Evolutionary conservation across 2,329 filamentous ascomycete genomes (phyloP).

Genomic region (Blastomyces gilchristii): DNA sequence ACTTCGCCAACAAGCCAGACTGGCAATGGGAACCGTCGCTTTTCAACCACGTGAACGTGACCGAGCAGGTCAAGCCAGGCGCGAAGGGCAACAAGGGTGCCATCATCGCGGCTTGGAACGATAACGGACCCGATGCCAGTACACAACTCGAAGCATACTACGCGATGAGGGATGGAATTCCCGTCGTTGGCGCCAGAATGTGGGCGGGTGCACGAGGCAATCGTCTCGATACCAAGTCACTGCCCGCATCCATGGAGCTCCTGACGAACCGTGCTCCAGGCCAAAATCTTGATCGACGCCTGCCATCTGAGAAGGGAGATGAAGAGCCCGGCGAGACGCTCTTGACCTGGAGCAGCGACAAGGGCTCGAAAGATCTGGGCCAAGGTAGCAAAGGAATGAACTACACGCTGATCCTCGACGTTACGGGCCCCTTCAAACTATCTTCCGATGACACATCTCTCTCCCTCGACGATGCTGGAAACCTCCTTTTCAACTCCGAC

Average conservation of each 20-base stretch:
- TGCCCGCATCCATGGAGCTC: slow-evolving; percentile 32
- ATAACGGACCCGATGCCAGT: slow-evolving; percentile 44
- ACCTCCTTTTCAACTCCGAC: slow-evolving; percentile 37
- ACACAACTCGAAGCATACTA: slow-evolving; percentile 46
- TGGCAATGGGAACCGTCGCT: slow-evolving; percentile 42
- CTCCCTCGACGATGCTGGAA: slow-evolving; percentile 26
- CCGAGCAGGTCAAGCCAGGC: slow-evolving; percentile 37
- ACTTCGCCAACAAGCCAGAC: slow-evolving; percentile 38
- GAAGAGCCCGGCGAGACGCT: slow-evolving; percentile 24
- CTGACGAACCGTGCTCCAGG: slow-evolving; percentile 37
- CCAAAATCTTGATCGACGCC: slow-evolving; percentile 41
- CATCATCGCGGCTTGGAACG: slow-evolving; percentile 46
- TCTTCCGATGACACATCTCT: slow-evolving; percentile 37
- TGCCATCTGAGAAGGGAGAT: slow-evolving; percentile 28
- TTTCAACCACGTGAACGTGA: slow-evolving; percentile 41
- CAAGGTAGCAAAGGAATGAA: slow-evolving; percentile 46
- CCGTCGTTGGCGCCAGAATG: slow-evolving; percentile 44
- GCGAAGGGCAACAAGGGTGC: slow-evolving; percentile 39
- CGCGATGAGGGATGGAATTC: slow-evolving; percentile 41
- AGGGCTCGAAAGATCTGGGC: slow-evolving; percentile 31
- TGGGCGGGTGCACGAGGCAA: slow-evolving; percentile 43
- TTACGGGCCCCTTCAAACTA: slow-evolving; percentile 39
- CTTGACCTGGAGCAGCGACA: slow-evolving; percentile 25
- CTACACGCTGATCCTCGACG: slow-evolving; percentile 44
- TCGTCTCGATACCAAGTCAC: slow-evolving; percentile 30